Evolutionary conservation across 371 early-diverging fungal species (phyloP).

Genomic region (Parasitella parasitica): DNA sequence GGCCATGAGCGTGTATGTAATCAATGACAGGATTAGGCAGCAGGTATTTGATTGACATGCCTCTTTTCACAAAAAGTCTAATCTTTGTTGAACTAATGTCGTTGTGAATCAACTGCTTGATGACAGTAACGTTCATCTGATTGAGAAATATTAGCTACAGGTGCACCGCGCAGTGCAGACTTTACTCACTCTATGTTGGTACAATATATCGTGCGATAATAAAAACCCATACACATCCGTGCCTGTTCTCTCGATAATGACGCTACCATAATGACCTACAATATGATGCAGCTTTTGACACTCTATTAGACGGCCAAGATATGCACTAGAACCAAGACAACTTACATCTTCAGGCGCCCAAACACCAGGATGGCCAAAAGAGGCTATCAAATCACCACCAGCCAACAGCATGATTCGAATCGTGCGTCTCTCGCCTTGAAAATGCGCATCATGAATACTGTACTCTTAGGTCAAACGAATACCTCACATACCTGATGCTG

Average conservation of each 20-base stretch:
- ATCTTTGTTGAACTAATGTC: slow-evolving; percentile 96
- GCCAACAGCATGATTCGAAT: slow-evolving; percentile 91
- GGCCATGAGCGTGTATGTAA: slow-evolving; percentile 76
- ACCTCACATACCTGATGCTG: slow-evolving; percentile 11
- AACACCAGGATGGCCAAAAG: slow-evolving; percentile 88
- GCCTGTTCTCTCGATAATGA: slow-evolving; percentile 95
- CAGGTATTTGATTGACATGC: slow-evolving; percentile 94
- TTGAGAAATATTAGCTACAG: not conserved
- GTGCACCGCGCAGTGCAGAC: not conserved
- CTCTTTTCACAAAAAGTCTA: slow-evolving; percentile 90
- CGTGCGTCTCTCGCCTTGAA: slow-evolving; percentile 49
- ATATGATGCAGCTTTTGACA: slow-evolving; percentile 84
- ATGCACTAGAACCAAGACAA: too few species aligned
- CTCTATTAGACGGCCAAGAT: too few species aligned
- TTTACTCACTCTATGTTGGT: slow-evolving; percentile 72
- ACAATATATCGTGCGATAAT: slow-evolving; percentile 85
- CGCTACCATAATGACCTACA: slow-evolving; percentile 88
- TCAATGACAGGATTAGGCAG: slow-evolving; percentile 90
- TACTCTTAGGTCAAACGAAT: too few species aligned
- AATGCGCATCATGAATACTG: too few species aligned
- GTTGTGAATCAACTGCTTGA: slow-evolving; percentile 94
- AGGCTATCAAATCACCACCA: slow-evolving; percentile 96
- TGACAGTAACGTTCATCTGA: slow-evolving; percentile 84
- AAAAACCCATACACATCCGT: slow-evolving; percentile 92
- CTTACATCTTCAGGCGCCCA: slow-evolving; percentile 92